phyloP scores from a whole-genome alignment of 139 green algal genomes.

The Haematococcus sp. region DNA sequence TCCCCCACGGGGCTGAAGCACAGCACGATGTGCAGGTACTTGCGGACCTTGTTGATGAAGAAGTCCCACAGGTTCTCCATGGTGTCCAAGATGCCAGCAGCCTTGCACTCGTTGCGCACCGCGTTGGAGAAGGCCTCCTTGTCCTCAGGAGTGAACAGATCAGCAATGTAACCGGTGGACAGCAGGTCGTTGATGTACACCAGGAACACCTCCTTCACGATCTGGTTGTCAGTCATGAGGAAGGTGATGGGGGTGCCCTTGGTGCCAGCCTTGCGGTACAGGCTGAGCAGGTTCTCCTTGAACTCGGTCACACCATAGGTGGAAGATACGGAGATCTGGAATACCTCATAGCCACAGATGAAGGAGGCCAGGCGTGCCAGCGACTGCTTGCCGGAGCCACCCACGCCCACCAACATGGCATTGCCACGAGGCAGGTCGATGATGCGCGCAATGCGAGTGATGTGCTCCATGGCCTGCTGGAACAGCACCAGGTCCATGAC shows the following conservation, averaged over 20 bases:
- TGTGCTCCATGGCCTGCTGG: constrained; percentile 78
- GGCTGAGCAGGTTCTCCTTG: constrained; percentile 76
- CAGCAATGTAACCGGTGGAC: constrained; percentile 73
- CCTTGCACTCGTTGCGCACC: constrained; percentile 85
- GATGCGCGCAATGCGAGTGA: constrained; percentile 77
- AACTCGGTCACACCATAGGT: constrained; percentile 82
- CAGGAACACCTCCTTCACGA: constrained; percentile 86
- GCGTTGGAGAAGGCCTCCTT: constrained; percentile 79
- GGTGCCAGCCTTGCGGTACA: constrained; percentile 74
- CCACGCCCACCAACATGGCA: constrained; percentile 84
- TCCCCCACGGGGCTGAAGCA: constrained; percentile 91
- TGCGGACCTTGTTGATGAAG: constrained; percentile 85
- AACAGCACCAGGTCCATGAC: constrained; percentile 89
- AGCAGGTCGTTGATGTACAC: constrained; percentile 93
- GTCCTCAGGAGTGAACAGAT: constrained; percentile 80
- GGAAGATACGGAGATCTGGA: constrained; percentile 75
- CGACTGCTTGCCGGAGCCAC: constrained; percentile 76
- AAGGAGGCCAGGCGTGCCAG: constrained; percentile 74
- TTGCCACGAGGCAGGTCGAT: constrained; percentile 81
- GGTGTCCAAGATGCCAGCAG: constrained; percentile 76
- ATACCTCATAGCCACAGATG: constrained; percentile 82
- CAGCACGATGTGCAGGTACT: constrained; percentile 85
- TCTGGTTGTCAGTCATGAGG: constrained; percentile 88
- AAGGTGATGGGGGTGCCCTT: constrained; percentile 75
- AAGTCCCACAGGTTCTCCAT: constrained; percentile 84